Percentiles rank a stretch among this genome's conserved stretches.
Evolutionary conservation across 2,329 filamentous ascomycete genomes (phyloP).

Genomic region (Fusarium transvaalense): DNA sequence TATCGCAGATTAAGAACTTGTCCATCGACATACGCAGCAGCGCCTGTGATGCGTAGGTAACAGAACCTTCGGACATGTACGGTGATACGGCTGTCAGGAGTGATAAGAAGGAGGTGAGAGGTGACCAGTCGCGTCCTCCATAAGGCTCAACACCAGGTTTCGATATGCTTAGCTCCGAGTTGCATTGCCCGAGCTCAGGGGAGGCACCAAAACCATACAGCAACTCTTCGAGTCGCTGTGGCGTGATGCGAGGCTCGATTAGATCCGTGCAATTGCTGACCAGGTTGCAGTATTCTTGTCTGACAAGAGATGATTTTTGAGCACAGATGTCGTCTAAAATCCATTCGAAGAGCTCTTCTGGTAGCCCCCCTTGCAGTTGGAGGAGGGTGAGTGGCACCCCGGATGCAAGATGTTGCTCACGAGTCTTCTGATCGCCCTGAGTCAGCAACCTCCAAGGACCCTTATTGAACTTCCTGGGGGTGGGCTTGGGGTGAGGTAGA

Average conservation of each 20-base stretch:
- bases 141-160: constrained; percentile 49
- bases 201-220: constrained; percentile 71
- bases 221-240: constrained; percentile 61
- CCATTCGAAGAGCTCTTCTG: constrained; percentile 76
- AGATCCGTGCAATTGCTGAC: constrained; percentile 60
- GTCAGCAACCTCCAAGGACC: constrained; percentile 63
- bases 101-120: constrained; percentile 58
- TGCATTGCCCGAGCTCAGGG: constrained; percentile 56
- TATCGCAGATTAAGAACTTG: constrained; percentile 59
- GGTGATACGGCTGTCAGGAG: constrained; percentile 57
- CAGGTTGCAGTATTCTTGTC: constrained; percentile 71
- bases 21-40: constrained; percentile 70
- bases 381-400: constrained; percentile 70
- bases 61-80: constrained; percentile 52
- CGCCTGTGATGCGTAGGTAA: constrained; percentile 58
- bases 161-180: constrained; percentile 38
- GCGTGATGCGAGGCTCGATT: constrained; percentile 59
- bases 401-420: constrained; percentile 71
- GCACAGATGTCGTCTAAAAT: constrained; percentile 69
- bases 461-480: constrained; percentile 51
- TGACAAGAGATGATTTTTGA: constrained; percentile 67
- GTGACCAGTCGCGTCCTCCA: constrained; percentile 60
- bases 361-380: constrained; percentile 56
- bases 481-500: constrained; percentile 43
- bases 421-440: constrained; percentile 58